Base-by-base conservation (phyloP, 2,329 filamentous ascomycete species). In the Colletotrichum sp. region DNA sequence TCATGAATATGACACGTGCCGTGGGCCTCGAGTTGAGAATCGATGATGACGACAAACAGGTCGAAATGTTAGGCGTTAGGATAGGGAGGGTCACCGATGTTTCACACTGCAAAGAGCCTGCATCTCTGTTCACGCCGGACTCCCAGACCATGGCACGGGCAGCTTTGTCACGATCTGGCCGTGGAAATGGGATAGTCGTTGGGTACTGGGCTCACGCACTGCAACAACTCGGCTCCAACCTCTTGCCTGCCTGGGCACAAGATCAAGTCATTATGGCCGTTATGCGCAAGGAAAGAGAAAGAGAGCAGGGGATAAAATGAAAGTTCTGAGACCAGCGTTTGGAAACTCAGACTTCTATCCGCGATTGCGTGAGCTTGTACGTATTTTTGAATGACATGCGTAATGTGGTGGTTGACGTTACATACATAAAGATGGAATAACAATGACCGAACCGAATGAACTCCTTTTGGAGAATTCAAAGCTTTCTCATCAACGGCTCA, bases 291-390 rank as follows among this genome's bases (percentile, higher is more conserved):
- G 44, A 52, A 52, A 22, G 44, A 52, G 44, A 52, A 22, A 52
- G n/a, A n/a, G 44, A 52, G 8, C 6, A 13, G 11, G 3, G 11
- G 44, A 52, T 11, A 22, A 52, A 13, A 7, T 52, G n/a, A 22
- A 52, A 22, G 2, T 8, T 22, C n/a, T 13, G 11, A 12, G 44
- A 7, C 11, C 3, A 3, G 0, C n/a, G n/a, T n/a, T 52, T 11
- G 44, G n/a, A 6, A 22, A 52, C 11, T 13, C n/a, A 19, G 39
- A 12, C 19, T n/a, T 12, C 4, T 12, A 49, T n/a, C 9, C 19
- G 39, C 39, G 19, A 8, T 9, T 39, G 36, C 36, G 9, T 39
- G 16, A 39, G 36, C 16, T 39, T 39, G 36, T 39, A 19, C 36
- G 36, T 39, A 19, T 5, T 19, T 39, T 5, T 39, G 15, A 19